Conservation (phyloP, 805 yeast genomes). For the Tetrapisispora fleetii region DNA sequence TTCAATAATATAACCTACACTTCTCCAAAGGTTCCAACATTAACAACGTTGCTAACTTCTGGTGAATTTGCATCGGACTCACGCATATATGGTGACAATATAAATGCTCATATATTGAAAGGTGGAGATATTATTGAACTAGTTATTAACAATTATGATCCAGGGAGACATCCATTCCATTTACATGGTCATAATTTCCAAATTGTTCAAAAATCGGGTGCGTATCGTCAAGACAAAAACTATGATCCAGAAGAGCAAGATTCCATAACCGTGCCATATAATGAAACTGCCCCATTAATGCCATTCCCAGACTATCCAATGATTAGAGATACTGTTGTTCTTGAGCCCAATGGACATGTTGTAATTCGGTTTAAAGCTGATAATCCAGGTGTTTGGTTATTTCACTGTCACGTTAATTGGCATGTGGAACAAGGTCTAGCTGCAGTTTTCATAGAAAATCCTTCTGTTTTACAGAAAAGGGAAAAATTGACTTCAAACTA, state of each 20-base stretch:
- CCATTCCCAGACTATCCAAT: constrained; percentile 58
- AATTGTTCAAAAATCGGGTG: constrained; percentile 43
- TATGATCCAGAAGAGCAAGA: constrained; percentile 18
- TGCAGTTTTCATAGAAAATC: constrained; percentile 73
- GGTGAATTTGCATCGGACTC: constrained; percentile 48
- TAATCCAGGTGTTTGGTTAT: constrained; percentile 97
- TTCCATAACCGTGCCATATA: constrained; percentile 40
- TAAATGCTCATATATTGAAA: constrained; percentile 52
- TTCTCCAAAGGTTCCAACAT: constrained; percentile 62
- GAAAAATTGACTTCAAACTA: constrained; percentile 40
- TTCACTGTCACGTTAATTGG: constrained; percentile 99
- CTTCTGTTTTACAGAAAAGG: constrained; percentile 47
- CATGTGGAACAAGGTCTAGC: constrained; percentile 94
- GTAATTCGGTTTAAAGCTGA: constrained; percentile 82
- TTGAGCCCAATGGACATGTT: constrained; percentile 75
- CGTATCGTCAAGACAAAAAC: constrained; percentile 38
- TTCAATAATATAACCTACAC: constrained; percentile 59
- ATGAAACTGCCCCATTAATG: constrained; percentile 34
- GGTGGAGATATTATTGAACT: constrained; percentile 60
- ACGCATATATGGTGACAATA: constrained; percentile 64
- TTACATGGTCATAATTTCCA: constrained; percentile 69
- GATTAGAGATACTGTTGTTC: constrained; percentile 73
- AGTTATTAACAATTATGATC: constrained; percentile 69
- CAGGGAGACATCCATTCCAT: constrained; percentile 73
- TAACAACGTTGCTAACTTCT: constrained; percentile 51